A percentile compares a stretch with the other conserved stretches of the same genome.
Conservation (phyloP, 1,139 yeast species). For the Debaryomyces robertsiae region DNA sequence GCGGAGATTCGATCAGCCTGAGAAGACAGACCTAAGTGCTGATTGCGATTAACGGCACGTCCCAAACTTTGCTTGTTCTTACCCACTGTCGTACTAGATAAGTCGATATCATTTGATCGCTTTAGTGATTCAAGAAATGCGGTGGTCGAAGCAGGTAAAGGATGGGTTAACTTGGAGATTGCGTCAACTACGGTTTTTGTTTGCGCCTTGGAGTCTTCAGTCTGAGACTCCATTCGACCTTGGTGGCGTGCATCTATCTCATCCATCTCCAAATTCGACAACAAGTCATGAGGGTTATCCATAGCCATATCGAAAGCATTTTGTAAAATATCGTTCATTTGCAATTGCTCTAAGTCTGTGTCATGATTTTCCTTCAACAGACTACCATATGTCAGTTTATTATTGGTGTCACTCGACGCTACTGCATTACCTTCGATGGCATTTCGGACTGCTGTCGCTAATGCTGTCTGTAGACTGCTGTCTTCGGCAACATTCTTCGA, state of each 20-base stretch:
- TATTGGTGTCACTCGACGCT: conserved; percentile 3
- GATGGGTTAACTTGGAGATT: conserved; percentile 14
- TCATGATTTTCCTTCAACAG: conserved; percentile 24
- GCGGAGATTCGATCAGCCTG: conserved; percentile 13
- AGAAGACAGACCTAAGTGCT: conserved; percentile 1
- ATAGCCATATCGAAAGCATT: conserved; percentile 74
- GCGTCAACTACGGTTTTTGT: conserved; percentile 15
- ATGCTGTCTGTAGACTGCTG: conserved; percentile 25
- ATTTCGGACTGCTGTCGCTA: conserved; percentile 30
- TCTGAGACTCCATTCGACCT: conserved; percentile 2
- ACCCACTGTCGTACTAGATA: background rate
- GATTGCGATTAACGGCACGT: background rate
- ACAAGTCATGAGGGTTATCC: conserved; percentile 61
- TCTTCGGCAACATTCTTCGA: conserved; percentile 9
- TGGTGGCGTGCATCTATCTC: conserved; percentile 17
- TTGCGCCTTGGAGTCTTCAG: conserved; percentile 9
- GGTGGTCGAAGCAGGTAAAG: conserved; percentile 20
- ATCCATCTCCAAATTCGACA: conserved; percentile 50
- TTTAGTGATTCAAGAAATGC: conserved; percentile 20
- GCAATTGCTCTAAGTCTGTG: conserved; percentile 52
- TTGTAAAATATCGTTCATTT: conserved; percentile 68
- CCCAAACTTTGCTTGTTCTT: background rate
- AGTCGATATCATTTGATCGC: conserved; percentile 10
- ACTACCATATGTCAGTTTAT: background rate
- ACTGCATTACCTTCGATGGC: conserved; percentile 20